Base-by-base conservation (phyloP, 345 rosid genomes). In the Acer campestre region DNA sequence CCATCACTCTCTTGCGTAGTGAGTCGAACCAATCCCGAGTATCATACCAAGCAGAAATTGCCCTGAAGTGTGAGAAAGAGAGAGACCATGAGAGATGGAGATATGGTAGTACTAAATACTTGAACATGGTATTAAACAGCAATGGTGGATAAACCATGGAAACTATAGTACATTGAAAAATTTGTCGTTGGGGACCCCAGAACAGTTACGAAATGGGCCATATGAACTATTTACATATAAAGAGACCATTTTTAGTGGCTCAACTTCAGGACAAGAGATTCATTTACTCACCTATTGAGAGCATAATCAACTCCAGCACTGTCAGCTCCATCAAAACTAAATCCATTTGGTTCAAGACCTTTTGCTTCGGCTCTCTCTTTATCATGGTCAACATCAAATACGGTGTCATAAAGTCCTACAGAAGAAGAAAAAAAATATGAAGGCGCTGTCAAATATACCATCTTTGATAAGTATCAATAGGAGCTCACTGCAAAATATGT, bases 261-360 rank as follows among this genome's bases (percentile, higher is more conserved):
- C 35, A 68, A 16, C 49, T 13, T 16, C 17, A 46, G 31, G 35
- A 71, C 12, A n/a, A 73, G 56, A 38, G 5, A 61, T 22, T 8
- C 7, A 73, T 49, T 12, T 12, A 64, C 79, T 86, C 82, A 95
- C 98, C 98, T 88, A 75, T 93, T 88, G 48, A 93, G 86, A 80
- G 97, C 98, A 85, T 92, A 92, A 70, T 95, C 94, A 5, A 93
- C 89, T 40, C 98, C 97, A 70, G 86, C 86, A 78, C 80, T 66
- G 85, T 95, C 98, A 68, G 98, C 98, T 73, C 92, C 97, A 35
- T 93, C 98, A 63, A 95, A 95, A 82, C 44, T 92, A 73, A 90
- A 95, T 73, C 98, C 99, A 76, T 95, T 95, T n/a, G 99, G 89
- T 80, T 95, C 99, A 53, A 91, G 85, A 61, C 91, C 94, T 82